phyloP scores from a whole-genome alignment of 2,329 filamentous ascomycete genomes.

The Alternaria arbusti region DNA sequence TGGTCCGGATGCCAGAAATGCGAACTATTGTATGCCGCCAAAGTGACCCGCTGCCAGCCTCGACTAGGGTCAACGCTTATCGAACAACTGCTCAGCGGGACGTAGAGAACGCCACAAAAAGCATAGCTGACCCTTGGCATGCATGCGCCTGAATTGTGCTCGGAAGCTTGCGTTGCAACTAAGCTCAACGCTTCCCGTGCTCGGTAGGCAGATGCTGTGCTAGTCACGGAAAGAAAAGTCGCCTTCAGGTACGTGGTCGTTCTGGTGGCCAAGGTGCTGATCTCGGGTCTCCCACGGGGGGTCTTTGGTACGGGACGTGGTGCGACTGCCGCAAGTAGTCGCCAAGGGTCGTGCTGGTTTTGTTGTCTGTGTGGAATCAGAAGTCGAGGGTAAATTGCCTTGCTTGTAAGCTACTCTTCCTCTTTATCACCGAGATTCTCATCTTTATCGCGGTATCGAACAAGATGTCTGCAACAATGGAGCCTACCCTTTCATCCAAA shows the following conservation, averaged over 20 bases:
- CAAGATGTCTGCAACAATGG: slow-evolving; percentile 22
- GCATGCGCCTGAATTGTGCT: not conserved
- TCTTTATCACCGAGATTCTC: slow-evolving; percentile 3
- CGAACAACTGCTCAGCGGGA: not conserved
- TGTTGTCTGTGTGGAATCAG: not conserved
- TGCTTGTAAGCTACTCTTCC: not conserved
- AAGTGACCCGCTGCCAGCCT: not conserved
- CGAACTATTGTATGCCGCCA: not conserved
- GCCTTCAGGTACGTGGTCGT: not conserved
- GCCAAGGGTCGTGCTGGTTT: slow-evolving; percentile 1
- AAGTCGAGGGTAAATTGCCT: not conserved
- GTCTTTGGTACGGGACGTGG: slow-evolving; percentile 4
- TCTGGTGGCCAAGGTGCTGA: slow-evolving; percentile 17
- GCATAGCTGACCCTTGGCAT: not conserved
- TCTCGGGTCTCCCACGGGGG: slow-evolving; percentile 28
- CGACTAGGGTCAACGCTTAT: not conserved
- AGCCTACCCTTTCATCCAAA: slow-evolving; percentile 20
- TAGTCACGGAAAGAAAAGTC: not conserved
- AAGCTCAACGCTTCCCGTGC: slow-evolving; percentile 2
- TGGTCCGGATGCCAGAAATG: not conserved
- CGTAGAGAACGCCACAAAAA: slow-evolving; percentile 3
- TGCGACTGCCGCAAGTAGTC: slow-evolving; percentile 3
- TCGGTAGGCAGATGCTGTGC: slow-evolving; percentile 1
- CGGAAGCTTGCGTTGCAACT: not conserved
- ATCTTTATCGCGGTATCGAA: not conserved